Evolutionary conservation across 2,329 filamentous ascomycete genomes (phyloP), one percentile per base, ranked within the genome.

Genomic region (Torrubiellomyces zombiae): DNA sequence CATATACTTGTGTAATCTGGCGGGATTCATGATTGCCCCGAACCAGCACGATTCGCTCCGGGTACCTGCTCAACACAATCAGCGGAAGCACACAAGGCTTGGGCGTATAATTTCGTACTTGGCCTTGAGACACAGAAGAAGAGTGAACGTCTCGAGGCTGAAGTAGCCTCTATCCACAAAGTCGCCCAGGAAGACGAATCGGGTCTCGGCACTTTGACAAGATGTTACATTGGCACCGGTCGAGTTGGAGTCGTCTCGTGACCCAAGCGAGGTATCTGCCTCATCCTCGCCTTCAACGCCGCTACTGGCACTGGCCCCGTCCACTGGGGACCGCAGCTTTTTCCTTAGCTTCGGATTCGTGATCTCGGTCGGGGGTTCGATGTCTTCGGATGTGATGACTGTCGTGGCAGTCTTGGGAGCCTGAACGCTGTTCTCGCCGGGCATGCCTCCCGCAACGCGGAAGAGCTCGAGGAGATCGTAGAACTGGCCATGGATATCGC

Each of bases 151-250:
- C 57, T 98, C 89, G 33, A 98, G 73, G 51, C 82, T 93, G 54
- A 98, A 98, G 38, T 98, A 83, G 25, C 89, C 89, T 42, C 89
- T 78, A 50, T 98, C 89, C 37, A 98, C 86, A 53, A 94, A 98
- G 52, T 98, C 86, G 23, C 86, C 85, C 59, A 67, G 46, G 34
- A 71, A 70, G 29, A 71, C 59, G 37, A 68, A 71, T 26, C 63
- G 58, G 16, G 56, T 68, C 26, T 67, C 60, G 9, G 56, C 63
- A 28, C 59, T 60, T 37, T 62, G 58, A 12, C 53, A 50, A 12
- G 48, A 45, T 15, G 37, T 38, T 10, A 44, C 40, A 11, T 48
- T 49, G 19, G 40, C 34, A 26, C 46, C 47, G 21, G 45, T 21
- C 16, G 29, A 45, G 13, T 48, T 48, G 26, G 50, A 45, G 33